Percentiles rank a stretch among this genome's conserved stretches.
Conservation (phyloP, 1,284 basidiomycete species). For the Taiwanofungus camphoratus region DNA sequence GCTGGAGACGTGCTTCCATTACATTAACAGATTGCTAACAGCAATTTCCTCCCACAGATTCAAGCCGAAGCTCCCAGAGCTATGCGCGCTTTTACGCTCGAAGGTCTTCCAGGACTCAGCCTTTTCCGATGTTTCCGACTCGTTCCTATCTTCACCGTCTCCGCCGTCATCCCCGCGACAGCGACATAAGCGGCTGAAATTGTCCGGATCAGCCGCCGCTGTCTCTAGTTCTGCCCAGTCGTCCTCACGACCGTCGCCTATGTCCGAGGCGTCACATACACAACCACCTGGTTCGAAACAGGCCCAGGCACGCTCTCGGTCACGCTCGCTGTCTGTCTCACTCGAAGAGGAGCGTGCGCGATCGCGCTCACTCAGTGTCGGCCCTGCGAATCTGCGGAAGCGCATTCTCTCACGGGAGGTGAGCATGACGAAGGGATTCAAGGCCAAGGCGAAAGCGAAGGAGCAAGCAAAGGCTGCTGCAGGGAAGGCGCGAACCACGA, state of each 20-base stretch:
- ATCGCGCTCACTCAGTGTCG: conserved; percentile 31
- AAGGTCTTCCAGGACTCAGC: conserved; percentile 63
- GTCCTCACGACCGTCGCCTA: conserved; percentile 13
- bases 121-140: conserved; percentile 43
- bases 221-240: conserved; percentile 12
- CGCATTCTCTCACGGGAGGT: conserved; percentile 55
- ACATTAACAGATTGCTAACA: background rate
- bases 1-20: background rate
- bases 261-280: background rate
- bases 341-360: conserved; percentile 48
- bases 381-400: conserved; percentile 34
- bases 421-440: conserved; percentile 69
- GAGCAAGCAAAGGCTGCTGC: conserved; percentile 9
- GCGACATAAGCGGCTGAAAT: conserved; percentile 17
- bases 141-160: conserved; percentile 23
- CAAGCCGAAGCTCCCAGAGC: conserved; percentile 43
- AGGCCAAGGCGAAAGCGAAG: conserved; percentile 26
- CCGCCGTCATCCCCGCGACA: conserved; percentile 21
- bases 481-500: background rate
- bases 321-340: conserved; percentile 61
- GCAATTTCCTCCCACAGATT: conserved; percentile 40
- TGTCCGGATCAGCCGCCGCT: conserved; percentile 8
- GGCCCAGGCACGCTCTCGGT: conserved; percentile 34
- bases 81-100: conserved; percentile 52
- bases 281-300: conserved; percentile 21